Conservation (phyloP, 2,329 filamentous ascomycete species). For the Cladophialophora chaetospira region DNA sequence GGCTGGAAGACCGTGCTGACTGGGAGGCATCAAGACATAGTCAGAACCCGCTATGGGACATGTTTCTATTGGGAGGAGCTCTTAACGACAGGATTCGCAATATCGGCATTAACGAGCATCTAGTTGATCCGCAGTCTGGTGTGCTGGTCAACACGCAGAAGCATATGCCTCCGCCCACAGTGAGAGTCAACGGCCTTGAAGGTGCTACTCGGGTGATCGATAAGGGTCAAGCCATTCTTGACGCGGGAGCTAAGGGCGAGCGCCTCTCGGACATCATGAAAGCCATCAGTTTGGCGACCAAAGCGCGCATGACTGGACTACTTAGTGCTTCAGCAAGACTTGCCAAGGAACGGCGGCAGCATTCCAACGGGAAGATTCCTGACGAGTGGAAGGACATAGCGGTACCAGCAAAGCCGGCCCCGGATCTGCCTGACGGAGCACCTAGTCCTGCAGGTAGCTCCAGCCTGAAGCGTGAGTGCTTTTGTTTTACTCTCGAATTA, state of each 20-base stretch:
- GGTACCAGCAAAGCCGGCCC: conserved; percentile 40
- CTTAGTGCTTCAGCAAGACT: conserved; percentile 75
- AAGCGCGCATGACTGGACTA: conserved; percentile 74
- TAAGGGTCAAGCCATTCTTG: conserved; percentile 69
- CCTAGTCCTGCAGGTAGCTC: conserved; percentile 37
- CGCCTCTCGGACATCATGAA: conserved; percentile 80
- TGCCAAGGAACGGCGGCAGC: conserved; percentile 70
- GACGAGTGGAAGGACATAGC: conserved; percentile 75
- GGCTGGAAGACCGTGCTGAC: conserved; percentile 67
- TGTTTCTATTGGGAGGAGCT: conserved; percentile 68
- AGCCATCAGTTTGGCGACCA: conserved; percentile 77
- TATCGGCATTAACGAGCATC: conserved; percentile 60
- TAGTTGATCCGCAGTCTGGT: conserved; percentile 61
- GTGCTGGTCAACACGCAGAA: conserved; percentile 50
- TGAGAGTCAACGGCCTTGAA: conserved; percentile 61
- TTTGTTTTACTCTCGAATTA: conserved; percentile 26
- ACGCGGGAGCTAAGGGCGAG: conserved; percentile 59
- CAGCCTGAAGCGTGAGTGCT: conserved; percentile 44
- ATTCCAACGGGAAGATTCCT: conserved; percentile 77
- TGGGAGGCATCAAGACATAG: conserved; percentile 61
- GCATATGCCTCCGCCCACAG: conserved; percentile 43
- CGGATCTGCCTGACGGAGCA: conserved; percentile 19
- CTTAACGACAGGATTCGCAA: conserved; percentile 56
- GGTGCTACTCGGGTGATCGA: conserved; percentile 63
- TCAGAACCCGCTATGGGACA: conserved; percentile 71